Conservation (phyloP, 768 basidiomycete species). For the Nidularia sp. region DNA sequence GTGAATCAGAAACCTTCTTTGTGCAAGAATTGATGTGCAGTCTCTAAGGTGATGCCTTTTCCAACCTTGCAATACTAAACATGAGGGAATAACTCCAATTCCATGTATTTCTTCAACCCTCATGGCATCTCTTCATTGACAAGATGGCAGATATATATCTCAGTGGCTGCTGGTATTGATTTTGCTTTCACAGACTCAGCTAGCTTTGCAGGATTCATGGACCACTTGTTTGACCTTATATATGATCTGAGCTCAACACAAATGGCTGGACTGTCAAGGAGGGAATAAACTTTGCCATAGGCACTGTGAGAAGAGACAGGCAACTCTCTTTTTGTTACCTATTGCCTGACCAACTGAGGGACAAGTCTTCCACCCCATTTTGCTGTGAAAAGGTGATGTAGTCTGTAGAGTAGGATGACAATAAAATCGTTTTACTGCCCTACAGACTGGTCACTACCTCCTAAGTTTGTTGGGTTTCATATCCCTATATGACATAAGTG, state of each 20-base stretch:
- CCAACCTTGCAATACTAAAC: slow-evolving; percentile 16
- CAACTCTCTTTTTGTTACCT: slow-evolving; percentile 15
- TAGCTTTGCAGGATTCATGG: slow-evolving; percentile 26
- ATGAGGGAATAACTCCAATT: slow-evolving; percentile 25
- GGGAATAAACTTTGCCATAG: slow-evolving; percentile 20
- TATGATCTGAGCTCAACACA: slow-evolving; percentile 20
- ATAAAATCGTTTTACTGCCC: no score
- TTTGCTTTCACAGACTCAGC: slow-evolving; percentile 15
- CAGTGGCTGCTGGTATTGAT: slow-evolving; percentile 17
- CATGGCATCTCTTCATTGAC: slow-evolving; percentile 27
- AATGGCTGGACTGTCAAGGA: slow-evolving; percentile 21
- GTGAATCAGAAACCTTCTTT: slow-evolving; percentile 9
- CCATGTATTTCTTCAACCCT: slow-evolving; percentile 26
- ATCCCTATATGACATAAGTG: no score
- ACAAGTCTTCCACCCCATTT: slow-evolving; percentile 22
- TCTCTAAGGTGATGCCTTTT: slow-evolving; percentile 24
- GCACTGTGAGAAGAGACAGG: slow-evolving; percentile 16
- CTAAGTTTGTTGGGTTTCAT: no score
- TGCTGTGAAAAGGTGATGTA: no score
- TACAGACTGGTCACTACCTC: no score
- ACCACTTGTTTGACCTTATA: slow-evolving; percentile 28
- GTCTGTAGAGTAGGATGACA: no score
- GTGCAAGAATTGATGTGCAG: slow-evolving; percentile 23
- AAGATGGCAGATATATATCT: slow-evolving; percentile 21
- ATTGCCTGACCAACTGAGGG: slow-evolving; percentile 16